phyloP scores from a whole-genome alignment of 495 filamentous ascomycete genomes.

The Saxophila tyrrhenica region DNA sequence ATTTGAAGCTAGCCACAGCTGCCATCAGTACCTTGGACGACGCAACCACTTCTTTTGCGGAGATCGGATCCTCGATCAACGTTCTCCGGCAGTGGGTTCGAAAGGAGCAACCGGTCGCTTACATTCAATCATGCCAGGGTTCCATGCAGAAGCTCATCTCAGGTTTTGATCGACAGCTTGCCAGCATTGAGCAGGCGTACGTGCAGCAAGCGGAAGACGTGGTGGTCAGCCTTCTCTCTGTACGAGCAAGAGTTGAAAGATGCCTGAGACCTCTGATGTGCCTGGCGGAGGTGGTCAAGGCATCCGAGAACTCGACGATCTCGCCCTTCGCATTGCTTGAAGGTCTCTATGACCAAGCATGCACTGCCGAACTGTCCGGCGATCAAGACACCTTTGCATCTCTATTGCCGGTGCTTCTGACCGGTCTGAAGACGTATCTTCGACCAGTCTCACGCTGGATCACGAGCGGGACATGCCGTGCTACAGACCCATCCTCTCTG shows the following conservation, averaged over 20 bases:
- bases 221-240: conserved; percentile 45
- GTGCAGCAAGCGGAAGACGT: conserved; percentile 27
- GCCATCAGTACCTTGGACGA: conserved; percentile 25
- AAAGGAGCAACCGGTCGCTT: conserved; percentile 32
- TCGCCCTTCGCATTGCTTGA: conserved; percentile 54
- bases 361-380: conserved; percentile 56
- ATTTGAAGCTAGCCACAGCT: background rate
- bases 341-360: conserved; percentile 56
- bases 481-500: conserved; percentile 52
- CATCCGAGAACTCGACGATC: background rate
- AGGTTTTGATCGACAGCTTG: conserved; percentile 36
- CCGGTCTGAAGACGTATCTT: conserved; percentile 74
- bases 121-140: conserved; percentile 46
- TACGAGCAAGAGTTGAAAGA: conserved; percentile 48
- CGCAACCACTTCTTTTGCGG: conserved; percentile 34
- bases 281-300: conserved; percentile 1
- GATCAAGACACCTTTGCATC: conserved; percentile 46
- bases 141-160: conserved; percentile 34
- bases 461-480: conserved; percentile 60
- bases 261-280: conserved; percentile 21
- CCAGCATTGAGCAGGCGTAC: conserved; percentile 35
- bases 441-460: conserved; percentile 75
- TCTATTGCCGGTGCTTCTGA: conserved; percentile 60
- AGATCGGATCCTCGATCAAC: conserved; percentile 38
- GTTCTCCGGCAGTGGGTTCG: conserved; percentile 37